These are phyloP conservation scores for Leccinum subrobustum DNA, from an alignment of 1,284 basidiomycete genomes.

Conservation along the genomic window DNA sequence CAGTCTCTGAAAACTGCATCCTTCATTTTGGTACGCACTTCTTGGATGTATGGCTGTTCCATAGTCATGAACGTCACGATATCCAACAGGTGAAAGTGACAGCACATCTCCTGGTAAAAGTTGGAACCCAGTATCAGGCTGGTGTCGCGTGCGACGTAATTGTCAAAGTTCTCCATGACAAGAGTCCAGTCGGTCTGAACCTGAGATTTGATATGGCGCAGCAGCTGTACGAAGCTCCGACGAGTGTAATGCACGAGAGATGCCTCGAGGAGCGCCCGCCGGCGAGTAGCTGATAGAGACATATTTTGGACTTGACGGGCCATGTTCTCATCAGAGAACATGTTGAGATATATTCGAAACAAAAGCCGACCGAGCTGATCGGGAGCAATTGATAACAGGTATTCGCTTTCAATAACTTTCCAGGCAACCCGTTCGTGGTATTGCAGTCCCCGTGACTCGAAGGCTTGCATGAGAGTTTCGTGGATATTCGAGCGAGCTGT, in stretches of 20 bases:
- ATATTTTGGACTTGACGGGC: not conserved
- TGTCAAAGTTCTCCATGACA: conserved; percentile 33
- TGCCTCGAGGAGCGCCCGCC: not conserved
- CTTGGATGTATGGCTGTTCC: conserved; percentile 14
- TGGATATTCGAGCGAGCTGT: conserved; percentile 41
- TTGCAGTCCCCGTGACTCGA: conserved; percentile 23
- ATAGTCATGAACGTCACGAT: conserved; percentile 23
- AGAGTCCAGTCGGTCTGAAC: conserved; percentile 35
- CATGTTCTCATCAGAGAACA: conserved; percentile 39
- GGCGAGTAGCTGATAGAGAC: not conserved
- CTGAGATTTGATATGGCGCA: conserved; percentile 37
- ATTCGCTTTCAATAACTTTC: conserved; percentile 31
- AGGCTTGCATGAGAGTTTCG: conserved; percentile 30
- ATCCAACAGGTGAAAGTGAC: conserved; percentile 39
- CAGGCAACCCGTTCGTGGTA: conserved; percentile 45
- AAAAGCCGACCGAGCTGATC: conserved; percentile 40
- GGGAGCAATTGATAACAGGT: conserved; percentile 26
- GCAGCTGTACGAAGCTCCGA: conserved; percentile 41
- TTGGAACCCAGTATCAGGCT: conserved; percentile 34
- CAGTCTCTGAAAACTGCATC: conserved; percentile 19
- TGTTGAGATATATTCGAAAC: conserved; percentile 43
- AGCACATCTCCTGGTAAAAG: conserved; percentile 41
- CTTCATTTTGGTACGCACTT: conserved; percentile 6
- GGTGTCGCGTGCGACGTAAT: conserved; percentile 28
- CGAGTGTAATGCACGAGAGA: conserved; percentile 41